Evolutionary conservation across 2,329 filamentous ascomycete species (phyloP).

Genomic region (Claviceps cyperi): DNA sequence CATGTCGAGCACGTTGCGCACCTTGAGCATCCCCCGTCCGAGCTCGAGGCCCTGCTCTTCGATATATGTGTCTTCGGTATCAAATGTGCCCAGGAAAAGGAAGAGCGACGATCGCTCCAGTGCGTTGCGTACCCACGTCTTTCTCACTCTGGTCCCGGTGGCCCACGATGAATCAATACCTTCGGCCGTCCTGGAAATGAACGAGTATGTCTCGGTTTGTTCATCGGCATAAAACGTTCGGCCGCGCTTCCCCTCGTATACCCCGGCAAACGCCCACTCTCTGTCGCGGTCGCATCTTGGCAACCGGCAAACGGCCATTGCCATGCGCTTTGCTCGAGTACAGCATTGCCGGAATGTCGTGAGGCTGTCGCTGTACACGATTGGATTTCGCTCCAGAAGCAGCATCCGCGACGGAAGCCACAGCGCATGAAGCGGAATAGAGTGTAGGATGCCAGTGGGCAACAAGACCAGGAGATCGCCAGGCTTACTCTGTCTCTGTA

Average conservation of each 20-base stretch:
- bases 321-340: not conserved
- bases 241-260: not conserved
- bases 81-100: not conserved
- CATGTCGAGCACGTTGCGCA: not conserved
- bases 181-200: not conserved
- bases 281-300: not conserved
- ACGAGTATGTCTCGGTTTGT: not conserved
- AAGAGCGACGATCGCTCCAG: not conserved
- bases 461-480: conserved; percentile 3
- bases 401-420: not conserved
- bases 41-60: not conserved
- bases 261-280: not conserved
- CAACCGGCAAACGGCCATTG: not conserved
- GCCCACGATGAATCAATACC: not conserved
- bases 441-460: conserved; percentile 1
- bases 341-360: conserved; percentile 3
- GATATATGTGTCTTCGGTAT: too few relatives aligned
- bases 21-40: not conserved
- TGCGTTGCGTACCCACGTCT: not conserved
- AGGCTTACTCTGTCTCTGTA: not conserved
- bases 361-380: conserved; percentile 3
- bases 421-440: conserved; percentile 4
- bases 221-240: not conserved
- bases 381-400: conserved; percentile 1
- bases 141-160: not conserved